Conservation (phyloP, 495 filamentous ascomycete genomes). For the Podospora australis region DNA sequence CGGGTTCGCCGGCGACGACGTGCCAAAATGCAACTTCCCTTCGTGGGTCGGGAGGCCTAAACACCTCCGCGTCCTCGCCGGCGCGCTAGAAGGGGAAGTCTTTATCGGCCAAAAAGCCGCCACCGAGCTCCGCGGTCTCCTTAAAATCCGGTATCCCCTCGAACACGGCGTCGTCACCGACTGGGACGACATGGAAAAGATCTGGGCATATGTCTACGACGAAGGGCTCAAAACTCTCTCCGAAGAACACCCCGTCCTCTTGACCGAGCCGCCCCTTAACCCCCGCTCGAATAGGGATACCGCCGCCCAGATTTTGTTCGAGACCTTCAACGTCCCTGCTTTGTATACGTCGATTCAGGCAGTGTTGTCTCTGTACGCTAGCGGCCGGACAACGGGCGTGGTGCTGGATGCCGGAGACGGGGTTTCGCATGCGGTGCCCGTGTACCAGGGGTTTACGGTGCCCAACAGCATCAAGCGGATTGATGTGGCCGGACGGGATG, state of each 20-base stretch:
- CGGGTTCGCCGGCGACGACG: conserved; percentile 91
- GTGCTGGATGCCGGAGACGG: conserved; percentile 95
- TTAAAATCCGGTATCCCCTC: conserved; percentile 92
- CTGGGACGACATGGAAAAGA: conserved; percentile 99
- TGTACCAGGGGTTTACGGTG: conserved; percentile 97
- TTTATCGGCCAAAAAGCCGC: conserved; percentile 90
- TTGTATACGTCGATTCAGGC: conserved; percentile 97
- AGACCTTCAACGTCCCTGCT: conserved; percentile 97
- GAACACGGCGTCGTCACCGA: conserved; percentile 98
- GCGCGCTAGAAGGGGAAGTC: conserved; percentile 91
- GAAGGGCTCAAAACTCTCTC: conserved; percentile 83
- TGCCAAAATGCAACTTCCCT: conserved; percentile 95
- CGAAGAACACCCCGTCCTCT: conserved; percentile 95
- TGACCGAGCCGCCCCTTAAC: conserved; percentile 96
- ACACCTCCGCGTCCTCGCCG: conserved; percentile 90
- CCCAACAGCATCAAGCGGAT: conserved; percentile 90
- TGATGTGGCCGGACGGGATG: conserved; percentile 95
- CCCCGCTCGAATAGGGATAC: conserved; percentile 93
- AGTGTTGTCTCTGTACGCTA: conserved; percentile 92
- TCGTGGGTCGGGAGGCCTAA: conserved; percentile 97
- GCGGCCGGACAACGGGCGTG: conserved; percentile 91
- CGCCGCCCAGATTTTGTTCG: conserved; percentile 95
- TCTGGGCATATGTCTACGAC: conserved; percentile 73
- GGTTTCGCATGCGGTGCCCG: conserved; percentile 94
- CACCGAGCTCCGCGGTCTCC: conserved; percentile 82